A percentile compares a stretch with the other conserved stretches of the same genome.
Evolutionary conservation across 352 stramenopile genomes (phyloP).

Genomic region (Phytophthora capsici): DNA sequence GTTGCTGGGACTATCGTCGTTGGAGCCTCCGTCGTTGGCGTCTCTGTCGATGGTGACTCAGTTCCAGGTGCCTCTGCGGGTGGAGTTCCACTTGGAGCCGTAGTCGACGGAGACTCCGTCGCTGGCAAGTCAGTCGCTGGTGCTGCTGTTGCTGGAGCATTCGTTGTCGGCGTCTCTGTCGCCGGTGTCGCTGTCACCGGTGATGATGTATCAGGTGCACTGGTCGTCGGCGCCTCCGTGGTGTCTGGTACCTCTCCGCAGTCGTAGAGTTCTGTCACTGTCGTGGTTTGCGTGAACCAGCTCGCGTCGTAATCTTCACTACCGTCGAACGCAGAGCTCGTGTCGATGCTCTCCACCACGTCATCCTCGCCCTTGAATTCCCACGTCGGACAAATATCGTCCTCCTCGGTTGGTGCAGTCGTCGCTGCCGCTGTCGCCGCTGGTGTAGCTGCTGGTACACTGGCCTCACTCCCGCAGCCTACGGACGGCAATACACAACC

Average conservation of each 20-base stretch:
- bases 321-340: slow-evolving; percentile 26
- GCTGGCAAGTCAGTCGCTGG: slow-evolving; percentile 6
- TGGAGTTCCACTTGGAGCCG: background rate
- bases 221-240: slow-evolving; percentile 8
- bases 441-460: background rate
- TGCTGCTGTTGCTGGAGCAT: background rate
- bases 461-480: slow-evolving; percentile 20
- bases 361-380: slow-evolving; percentile 14
- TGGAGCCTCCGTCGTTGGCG: slow-evolving; percentile 1
- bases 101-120: background rate
- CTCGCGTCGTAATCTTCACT: slow-evolving; percentile 34
- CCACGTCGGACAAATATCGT: slow-evolving; percentile 26
- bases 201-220: background rate
- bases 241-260: slow-evolving; percentile 19
- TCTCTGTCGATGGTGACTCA: background rate
- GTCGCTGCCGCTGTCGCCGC: slow-evolving; percentile 14
- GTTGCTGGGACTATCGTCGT: slow-evolving; percentile 4
- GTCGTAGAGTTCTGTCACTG: slow-evolving; percentile 33
- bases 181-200: slow-evolving; percentile 10
- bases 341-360: slow-evolving; percentile 28
- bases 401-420: slow-evolving; percentile 13
- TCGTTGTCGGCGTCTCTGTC: slow-evolving; percentile 8
- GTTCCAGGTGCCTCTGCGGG: background rate
- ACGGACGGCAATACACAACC: slow-evolving; percentile 47
- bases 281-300: slow-evolving; percentile 33